phyloP scores from a whole-genome alignment of 305 asterid species.

The Fraxinus xanthoxyloides region DNA sequence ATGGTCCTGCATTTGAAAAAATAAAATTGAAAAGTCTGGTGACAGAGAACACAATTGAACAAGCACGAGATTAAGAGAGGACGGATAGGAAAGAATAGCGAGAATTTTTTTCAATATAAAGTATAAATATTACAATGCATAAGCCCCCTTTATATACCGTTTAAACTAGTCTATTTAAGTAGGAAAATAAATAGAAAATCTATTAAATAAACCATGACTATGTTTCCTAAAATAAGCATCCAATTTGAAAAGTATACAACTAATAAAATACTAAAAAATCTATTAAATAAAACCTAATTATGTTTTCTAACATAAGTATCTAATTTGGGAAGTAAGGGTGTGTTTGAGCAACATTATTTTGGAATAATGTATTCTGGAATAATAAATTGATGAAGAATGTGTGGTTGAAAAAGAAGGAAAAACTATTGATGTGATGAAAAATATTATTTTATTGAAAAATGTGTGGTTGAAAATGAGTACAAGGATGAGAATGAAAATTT shows the following conservation, averaged over 20 bases:
- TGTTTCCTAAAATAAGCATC: neutral
- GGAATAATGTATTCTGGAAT: no score
- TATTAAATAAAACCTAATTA: neutral
- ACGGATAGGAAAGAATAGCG: neutral
- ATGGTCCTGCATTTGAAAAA: constrained; percentile 22
- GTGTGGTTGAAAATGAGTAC: no score
- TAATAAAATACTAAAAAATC: no score
- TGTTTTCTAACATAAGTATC: neutral
- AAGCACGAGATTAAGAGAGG: neutral
- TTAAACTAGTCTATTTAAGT: neutral
- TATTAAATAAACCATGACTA: neutral
- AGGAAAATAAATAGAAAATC: neutral
- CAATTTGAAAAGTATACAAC: neutral
- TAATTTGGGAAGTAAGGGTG: neutral
- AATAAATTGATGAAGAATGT: no score
- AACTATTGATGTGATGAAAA: no score
- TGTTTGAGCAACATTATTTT: no score
- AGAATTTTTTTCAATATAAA: neutral
- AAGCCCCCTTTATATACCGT: neutral
- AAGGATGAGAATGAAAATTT: no score
- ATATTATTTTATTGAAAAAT: no score
- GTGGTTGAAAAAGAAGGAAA: no score
- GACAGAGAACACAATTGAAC: neutral
- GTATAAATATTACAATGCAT: neutral
- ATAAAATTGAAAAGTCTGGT: neutral